A percentile compares a stretch with the other conserved stretches of the same genome.
Conservation (phyloP, 495 filamentous ascomycete genomes). For the Viridothelium virens region DNA sequence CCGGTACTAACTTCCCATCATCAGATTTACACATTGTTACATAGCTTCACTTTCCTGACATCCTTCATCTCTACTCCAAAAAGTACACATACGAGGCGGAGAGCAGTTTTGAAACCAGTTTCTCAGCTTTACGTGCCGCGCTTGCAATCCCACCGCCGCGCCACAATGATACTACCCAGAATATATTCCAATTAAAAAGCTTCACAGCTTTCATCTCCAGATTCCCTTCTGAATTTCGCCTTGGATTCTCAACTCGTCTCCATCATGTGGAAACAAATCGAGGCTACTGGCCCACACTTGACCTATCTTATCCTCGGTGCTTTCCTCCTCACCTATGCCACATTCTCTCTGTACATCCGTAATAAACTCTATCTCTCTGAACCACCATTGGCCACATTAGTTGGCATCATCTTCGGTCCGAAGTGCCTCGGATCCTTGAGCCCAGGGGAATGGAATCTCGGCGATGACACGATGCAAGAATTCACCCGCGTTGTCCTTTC, state of each 20-base stretch:
- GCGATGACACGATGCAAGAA: slow-evolving; percentile 29
- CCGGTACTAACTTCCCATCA: background rate
- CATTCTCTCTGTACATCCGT: slow-evolving; percentile 44
- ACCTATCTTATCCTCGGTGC: slow-evolving; percentile 40
- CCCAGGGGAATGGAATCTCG: slow-evolving; percentile 38
- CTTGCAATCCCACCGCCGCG: too few species aligned
- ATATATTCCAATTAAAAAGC: too few species aligned
- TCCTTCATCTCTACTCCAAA: too few species aligned
- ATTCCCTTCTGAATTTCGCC: too few species aligned
- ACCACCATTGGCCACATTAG: slow-evolving; percentile 42
- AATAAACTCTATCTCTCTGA: slow-evolving; percentile 47
- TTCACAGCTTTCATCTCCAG: background rate
- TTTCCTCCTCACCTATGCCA: slow-evolving; percentile 43
- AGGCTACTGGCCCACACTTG: slow-evolving; percentile 40
- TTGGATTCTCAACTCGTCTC: background rate
- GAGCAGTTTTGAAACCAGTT: too few species aligned
- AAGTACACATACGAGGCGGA: too few species aligned
- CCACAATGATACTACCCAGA: too few species aligned
- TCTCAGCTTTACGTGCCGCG: too few species aligned
- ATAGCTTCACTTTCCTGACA: background rate
- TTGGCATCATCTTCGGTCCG: slow-evolving; percentile 43
- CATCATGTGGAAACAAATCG: slow-evolving; percentile 40
- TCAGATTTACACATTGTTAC: background rate
- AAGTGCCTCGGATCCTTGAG: slow-evolving; percentile 31
- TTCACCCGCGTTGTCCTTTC: slow-evolving; percentile 13